Evolutionary conservation across 306 rosid genomes (phyloP).

Genomic region (Cicer arietinum): DNA sequence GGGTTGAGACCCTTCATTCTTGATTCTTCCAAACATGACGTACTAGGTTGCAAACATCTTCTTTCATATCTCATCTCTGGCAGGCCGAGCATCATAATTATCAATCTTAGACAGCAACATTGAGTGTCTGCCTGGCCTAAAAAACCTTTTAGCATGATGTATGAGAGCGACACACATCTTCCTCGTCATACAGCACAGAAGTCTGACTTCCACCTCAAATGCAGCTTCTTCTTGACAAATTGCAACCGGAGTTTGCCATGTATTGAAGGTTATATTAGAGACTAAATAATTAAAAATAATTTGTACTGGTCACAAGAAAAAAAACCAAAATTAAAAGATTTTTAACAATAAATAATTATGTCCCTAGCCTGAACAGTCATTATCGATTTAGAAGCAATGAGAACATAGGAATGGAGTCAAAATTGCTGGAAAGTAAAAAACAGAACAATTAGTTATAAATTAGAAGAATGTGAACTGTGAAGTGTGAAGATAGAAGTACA

Average conservation of each 20-base stretch:
- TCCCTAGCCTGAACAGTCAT: background rate
- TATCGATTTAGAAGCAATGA: background rate
- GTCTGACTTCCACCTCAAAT: no score
- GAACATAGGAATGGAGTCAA: conserved; percentile 8
- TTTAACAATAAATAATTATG: background rate
- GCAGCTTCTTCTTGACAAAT: no score
- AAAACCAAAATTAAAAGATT: background rate
- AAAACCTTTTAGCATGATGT: background rate
- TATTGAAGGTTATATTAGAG: background rate
- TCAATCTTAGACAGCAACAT: background rate
- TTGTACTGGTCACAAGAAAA: background rate
- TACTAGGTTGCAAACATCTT: background rate
- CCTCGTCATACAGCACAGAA: no score
- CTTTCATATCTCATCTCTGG: background rate
- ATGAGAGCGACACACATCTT: no score
- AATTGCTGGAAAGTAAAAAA: background rate
- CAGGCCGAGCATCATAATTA: background rate
- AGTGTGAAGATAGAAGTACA: background rate
- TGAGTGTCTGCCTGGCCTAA: background rate
- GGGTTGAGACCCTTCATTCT: background rate
- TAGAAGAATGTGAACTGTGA: background rate
- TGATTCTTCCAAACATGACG: conserved; percentile 2
- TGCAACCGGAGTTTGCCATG: no score
- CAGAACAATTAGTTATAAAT: background rate
- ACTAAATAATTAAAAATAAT: background rate